A percentile compares a stretch with the other conserved stretches of the same genome.
phyloP scores from a whole-genome alignment of 2,329 filamentous ascomycete species.

The Acrodontium crateriforme region DNA sequence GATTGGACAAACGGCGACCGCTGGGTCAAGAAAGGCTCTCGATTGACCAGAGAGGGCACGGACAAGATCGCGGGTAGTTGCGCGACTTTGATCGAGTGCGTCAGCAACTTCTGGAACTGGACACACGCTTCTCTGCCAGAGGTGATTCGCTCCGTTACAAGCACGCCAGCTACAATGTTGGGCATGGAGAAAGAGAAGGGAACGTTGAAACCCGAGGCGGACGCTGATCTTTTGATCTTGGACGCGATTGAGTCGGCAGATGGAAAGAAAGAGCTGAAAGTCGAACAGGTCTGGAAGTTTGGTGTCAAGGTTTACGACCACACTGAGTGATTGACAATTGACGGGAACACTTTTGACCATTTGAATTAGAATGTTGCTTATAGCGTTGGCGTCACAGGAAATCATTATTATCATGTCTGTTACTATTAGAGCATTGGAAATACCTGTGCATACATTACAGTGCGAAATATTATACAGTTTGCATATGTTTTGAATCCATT shows the following conservation, averaged over 20 bases:
- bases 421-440: too few relatives aligned
- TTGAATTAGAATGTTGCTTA: background rate
- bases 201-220: slow-evolving; percentile 29
- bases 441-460: too few relatives aligned
- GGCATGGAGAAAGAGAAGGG: slow-evolving; percentile 56
- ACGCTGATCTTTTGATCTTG: slow-evolving; percentile 50
- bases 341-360: slow-evolving; percentile 1
- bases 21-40: slow-evolving; percentile 56
- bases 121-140: slow-evolving; percentile 53
- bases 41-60: slow-evolving; percentile 64
- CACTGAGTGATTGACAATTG: background rate
- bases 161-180: slow-evolving; percentile 65
- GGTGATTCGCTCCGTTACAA: slow-evolving; percentile 58
- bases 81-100: slow-evolving; percentile 57
- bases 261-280: slow-evolving; percentile 38
- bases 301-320: slow-evolving; percentile 37
- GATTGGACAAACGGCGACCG: slow-evolving; percentile 65
- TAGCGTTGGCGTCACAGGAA: slow-evolving; percentile 3
- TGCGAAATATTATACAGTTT: too few relatives aligned
- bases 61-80: slow-evolving; percentile 53
- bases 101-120: slow-evolving; percentile 69
- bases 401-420: too few relatives aligned
- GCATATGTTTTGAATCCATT: too few relatives aligned
- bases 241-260: slow-evolving; percentile 32
- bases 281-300: slow-evolving; percentile 76